Conservation (phyloP, 2,329 filamentous ascomycete species). For the Ceratocystis colombiana region DNA sequence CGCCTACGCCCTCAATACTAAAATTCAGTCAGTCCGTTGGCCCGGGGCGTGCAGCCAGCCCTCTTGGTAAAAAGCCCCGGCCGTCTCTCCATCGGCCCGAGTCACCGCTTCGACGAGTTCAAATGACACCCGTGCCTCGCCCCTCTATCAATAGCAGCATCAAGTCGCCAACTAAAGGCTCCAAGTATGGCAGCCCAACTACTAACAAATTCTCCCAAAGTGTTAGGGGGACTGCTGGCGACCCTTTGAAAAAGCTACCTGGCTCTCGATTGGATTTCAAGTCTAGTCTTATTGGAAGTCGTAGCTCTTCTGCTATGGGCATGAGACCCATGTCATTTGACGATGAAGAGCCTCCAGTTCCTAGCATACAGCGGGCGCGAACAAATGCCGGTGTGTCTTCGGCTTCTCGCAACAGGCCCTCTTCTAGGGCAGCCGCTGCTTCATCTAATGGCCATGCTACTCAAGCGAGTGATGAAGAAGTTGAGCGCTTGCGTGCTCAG, state of each 20-base stretch:
- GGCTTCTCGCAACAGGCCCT: slow-evolving; percentile 37
- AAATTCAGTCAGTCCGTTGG: slow-evolving; percentile 88
- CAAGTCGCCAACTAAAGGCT: slow-evolving; percentile 37
- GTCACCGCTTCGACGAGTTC: slow-evolving; percentile 64
- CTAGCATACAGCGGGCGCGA: slow-evolving; percentile 21
- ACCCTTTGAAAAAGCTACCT: slow-evolving; percentile 48
- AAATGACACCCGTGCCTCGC: slow-evolving; percentile 48
- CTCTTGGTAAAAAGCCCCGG: slow-evolving; percentile 52
- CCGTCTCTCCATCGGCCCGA: slow-evolving; percentile 79
- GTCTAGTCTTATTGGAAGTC: slow-evolving; percentile 41
- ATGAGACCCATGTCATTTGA: slow-evolving; percentile 38
- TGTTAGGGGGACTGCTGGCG: slow-evolving; percentile 50
- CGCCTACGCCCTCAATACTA: slow-evolving; percentile 54
- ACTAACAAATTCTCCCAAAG: slow-evolving; percentile 47
- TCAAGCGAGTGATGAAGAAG: slow-evolving; percentile 53
- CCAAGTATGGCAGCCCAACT: slow-evolving; percentile 52
- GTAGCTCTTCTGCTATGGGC: slow-evolving; percentile 52
- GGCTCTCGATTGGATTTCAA: slow-evolving; percentile 40
- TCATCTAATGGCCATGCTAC: slow-evolving; percentile 47
- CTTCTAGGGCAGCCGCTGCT: slow-evolving; percentile 42
- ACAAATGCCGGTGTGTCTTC: slow-evolving; percentile 48
- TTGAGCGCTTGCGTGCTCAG: slow-evolving; percentile 60
- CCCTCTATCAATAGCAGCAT: slow-evolving; percentile 44
- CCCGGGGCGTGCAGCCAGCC: slow-evolving; percentile 60
- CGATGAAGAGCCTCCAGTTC: slow-evolving; percentile 42